phyloP scores from a whole-genome alignment of 1,139 yeast species.

The Suhomyces yuchorum region DNA sequence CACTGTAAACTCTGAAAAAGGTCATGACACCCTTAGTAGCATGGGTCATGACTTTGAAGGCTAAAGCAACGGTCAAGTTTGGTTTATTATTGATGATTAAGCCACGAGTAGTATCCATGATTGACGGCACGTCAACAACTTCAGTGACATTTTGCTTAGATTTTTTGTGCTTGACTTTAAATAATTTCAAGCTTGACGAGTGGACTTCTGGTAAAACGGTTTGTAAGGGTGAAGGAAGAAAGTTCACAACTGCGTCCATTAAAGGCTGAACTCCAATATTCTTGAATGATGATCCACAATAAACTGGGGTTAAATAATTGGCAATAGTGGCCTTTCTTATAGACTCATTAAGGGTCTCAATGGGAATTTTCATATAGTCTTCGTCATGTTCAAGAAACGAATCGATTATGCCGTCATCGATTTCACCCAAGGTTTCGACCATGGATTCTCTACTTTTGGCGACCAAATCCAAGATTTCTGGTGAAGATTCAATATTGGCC shows the following conservation, averaged over 20 bases:
- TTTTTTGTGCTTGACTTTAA: slow-evolving; percentile 17
- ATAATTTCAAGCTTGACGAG: slow-evolving; percentile 21
- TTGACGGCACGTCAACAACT: slow-evolving; percentile 33
- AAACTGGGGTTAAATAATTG: slow-evolving; percentile 68
- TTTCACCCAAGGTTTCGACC: slow-evolving; percentile 81
- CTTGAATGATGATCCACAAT: slow-evolving; percentile 90
- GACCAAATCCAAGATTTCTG: slow-evolving; percentile 51
- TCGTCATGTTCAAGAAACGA: slow-evolving; percentile 71
- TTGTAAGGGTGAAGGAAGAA: slow-evolving; percentile 82
- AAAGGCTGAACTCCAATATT: slow-evolving; percentile 96
- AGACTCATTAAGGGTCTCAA: slow-evolving; percentile 52
- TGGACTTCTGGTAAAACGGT: slow-evolving; percentile 57
- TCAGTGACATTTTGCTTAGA: slow-evolving; percentile 15
- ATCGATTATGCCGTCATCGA: slow-evolving; percentile 76
- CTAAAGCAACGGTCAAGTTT: slow-evolving; percentile 73
- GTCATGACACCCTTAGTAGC: slow-evolving; percentile 82
- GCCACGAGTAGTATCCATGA: slow-evolving; percentile 46
- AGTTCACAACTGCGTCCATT: slow-evolving; percentile 76
- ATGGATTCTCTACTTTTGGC: slow-evolving; percentile 67
- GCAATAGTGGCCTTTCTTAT: slow-evolving; percentile 63
- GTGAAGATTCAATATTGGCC: slow-evolving; percentile 35
- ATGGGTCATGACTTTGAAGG: slow-evolving; percentile 89
- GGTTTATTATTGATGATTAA: slow-evolving; percentile 56
- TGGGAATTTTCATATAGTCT: slow-evolving; percentile 66
- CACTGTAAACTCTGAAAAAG: slow-evolving; percentile 86